Evolutionary conservation across 345 rosid species (phyloP).

Genomic region (Eucalyptus fibrosa): DNA sequence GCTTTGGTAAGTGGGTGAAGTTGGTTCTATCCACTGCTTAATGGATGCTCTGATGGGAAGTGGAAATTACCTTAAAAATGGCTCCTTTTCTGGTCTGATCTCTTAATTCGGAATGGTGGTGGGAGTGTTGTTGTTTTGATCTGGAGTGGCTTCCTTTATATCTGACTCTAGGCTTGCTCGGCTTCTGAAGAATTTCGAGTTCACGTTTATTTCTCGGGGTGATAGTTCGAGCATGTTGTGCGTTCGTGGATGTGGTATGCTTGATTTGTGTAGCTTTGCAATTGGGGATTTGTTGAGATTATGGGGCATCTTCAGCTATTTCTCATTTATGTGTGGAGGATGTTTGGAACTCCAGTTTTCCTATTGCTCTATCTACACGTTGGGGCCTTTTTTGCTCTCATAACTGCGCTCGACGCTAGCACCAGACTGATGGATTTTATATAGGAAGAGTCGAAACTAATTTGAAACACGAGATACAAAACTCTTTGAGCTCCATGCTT

Average conservation of each 20-base stretch:
- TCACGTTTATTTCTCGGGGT: not conserved
- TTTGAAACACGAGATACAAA: not conserved
- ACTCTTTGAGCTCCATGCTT: not conserved
- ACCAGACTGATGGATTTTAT: not conserved
- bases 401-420: not conserved
- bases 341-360: not conserved
- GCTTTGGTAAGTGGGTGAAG: slow-evolving; percentile 50
- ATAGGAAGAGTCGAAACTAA: not conserved
- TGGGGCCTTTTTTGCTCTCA: not conserved
- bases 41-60: not conserved
- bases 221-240: not conserved
- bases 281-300: not conserved
- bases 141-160: not conserved
- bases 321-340: not conserved
- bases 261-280: not conserved
- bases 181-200: not conserved
- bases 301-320: not conserved
- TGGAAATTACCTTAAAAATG: not conserved
- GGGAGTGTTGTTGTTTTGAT: not conserved
- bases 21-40: not conserved
- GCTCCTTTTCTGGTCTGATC: not conserved
- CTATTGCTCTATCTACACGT: not conserved
- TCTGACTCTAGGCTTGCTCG: not conserved
- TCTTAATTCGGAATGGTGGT: not conserved
- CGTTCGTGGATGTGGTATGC: not conserved